These are phyloP conservation scores for Primulina eburnea DNA, from an alignment of 257 asterid species.

Conservation along the genomic window DNA sequence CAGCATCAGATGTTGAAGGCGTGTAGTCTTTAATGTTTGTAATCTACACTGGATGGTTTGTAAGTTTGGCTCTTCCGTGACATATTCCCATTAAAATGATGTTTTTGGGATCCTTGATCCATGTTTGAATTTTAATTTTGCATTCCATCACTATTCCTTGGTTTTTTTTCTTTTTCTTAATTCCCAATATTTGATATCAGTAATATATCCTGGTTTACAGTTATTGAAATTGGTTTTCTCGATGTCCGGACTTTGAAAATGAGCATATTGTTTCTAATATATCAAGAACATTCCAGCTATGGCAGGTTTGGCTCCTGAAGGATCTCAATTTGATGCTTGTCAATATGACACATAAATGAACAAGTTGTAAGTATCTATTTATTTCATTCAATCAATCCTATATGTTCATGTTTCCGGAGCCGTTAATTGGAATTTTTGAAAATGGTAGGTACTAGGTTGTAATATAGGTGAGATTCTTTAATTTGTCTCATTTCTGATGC, in stretches of 20 bases:
- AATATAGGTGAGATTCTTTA: neutral
- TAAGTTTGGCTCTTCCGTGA: neutral
- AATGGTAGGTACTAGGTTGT: neutral
- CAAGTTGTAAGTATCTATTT: conserved; percentile 43
- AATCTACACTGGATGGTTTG: neutral
- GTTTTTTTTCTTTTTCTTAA: conserved; percentile 16
- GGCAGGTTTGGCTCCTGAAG: conserved; percentile 74
- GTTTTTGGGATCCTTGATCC: neutral
- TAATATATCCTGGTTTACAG: neutral
- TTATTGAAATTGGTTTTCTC: neutral
- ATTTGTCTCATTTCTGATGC: conserved; percentile 11
- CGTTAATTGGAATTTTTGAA: neutral
- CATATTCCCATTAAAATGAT: neutral
- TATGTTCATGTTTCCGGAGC: neutral
- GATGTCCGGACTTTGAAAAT: neutral
- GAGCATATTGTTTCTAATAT: conserved; percentile 6
- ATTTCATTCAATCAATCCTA: neutral
- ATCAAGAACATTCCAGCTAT: conserved; percentile 38
- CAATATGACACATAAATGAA: conserved; percentile 65
- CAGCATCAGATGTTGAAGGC: conserved; percentile 70
- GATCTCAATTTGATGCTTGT: conserved; percentile 61
- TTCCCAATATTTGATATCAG: neutral
- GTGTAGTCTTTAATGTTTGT: conserved; percentile 38
- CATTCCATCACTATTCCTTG: neutral
- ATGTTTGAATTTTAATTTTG: neutral